These are phyloP conservation scores for Neurospora intermedia DNA, from an alignment of 495 filamentous ascomycete genomes.

Conservation along the genomic window DNA sequence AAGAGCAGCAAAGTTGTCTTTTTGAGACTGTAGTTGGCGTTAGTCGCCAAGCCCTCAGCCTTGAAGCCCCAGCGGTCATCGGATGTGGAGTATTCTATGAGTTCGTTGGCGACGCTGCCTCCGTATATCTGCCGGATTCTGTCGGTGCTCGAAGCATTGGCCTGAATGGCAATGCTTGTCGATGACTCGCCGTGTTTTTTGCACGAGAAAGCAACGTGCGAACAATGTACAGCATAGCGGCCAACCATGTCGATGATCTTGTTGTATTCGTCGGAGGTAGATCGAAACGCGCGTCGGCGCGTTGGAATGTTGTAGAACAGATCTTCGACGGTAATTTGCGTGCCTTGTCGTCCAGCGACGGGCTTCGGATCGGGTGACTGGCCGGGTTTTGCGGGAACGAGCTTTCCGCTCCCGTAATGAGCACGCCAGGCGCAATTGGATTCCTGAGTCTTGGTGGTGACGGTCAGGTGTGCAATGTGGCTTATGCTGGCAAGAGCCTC, in stretches of 20 bases:
- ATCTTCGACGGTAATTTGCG: constrained; percentile 95
- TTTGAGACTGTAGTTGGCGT: constrained; percentile 94
- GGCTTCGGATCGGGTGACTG: constrained; percentile 82
- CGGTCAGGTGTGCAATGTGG: constrained; percentile 90
- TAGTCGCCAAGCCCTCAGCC: constrained; percentile 72
- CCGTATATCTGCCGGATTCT: constrained; percentile 87
- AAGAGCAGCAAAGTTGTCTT: constrained; percentile 83
- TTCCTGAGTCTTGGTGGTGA: constrained; percentile 87
- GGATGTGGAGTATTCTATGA: constrained; percentile 63
- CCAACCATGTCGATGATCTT: constrained; percentile 96
- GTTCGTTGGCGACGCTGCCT: constrained; percentile 74
- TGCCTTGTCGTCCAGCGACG: constrained; percentile 83
- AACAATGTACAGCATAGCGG: constrained; percentile 90
- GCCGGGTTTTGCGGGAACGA: constrained; percentile 82
- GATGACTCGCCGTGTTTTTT: constrained; percentile 90
- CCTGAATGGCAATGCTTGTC: constrained; percentile 66
- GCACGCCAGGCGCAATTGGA: constrained; percentile 85
- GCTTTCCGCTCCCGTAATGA: constrained; percentile 73
- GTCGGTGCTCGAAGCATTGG: constrained; percentile 60
- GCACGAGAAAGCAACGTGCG: constrained; percentile 83
- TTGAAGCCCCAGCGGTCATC: constrained; percentile 77
- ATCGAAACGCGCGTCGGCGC: constrained; percentile 80
- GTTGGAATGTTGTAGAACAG: constrained; percentile 94
- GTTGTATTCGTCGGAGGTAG: constrained; percentile 88
- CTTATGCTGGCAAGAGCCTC: constrained; percentile 98